Base-by-base conservation (phyloP, 176 grass and related monocot genomes). In the Alopecurus myosuroides region DNA sequence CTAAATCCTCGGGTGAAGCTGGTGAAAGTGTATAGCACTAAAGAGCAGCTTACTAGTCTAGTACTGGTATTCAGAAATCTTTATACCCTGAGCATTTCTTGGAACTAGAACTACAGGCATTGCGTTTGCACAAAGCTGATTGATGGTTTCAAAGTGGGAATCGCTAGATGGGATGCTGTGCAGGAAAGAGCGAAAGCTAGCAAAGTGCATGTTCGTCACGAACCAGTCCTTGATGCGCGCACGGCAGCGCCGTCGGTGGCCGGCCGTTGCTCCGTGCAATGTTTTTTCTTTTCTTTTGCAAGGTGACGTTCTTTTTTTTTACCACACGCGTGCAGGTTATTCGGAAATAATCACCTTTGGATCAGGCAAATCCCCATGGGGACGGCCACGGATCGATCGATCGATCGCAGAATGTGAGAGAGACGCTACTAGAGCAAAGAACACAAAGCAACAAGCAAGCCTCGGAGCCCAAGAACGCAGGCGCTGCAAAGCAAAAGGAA, bases 361-460 rank as follows among this genome's bases (percentile, higher is more conserved):
- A 90, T 90, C 88, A 79, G 55, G 80, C 88, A 83, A 90, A 90
- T 86, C 84, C 79, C 78, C 52, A 82, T 77, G 70, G 83, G 83
- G 39, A 81, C 14, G 82, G 23, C 9, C 72, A 51, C 60, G 70
- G 36, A 82, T 70, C 67, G 68, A 22, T 64, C 33, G 29, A 14
- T 11, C 25, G 42, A 28, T 48, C 29, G 8, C 7, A 46, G 23
- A 72, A 57, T 57, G 55, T 57, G 40, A 75, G 31, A 37, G 77
- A 9, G 37, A 55, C 51, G 46, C n/a, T 25, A 29, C 46, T 49
- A 17, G 46, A 49, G 46, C 10, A 55, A 29, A 31, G 8, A 33
- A 30, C 33, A 41, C 67, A 87, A 87, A 74, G 80, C 80, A 86
- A 84, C 46, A 68, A 50, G 50, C 76, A 3, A 42, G 80, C 81